Evolutionary conservation across 345 rosid genomes (phyloP).

Genomic region (Eucalyptus microcorys): DNA sequence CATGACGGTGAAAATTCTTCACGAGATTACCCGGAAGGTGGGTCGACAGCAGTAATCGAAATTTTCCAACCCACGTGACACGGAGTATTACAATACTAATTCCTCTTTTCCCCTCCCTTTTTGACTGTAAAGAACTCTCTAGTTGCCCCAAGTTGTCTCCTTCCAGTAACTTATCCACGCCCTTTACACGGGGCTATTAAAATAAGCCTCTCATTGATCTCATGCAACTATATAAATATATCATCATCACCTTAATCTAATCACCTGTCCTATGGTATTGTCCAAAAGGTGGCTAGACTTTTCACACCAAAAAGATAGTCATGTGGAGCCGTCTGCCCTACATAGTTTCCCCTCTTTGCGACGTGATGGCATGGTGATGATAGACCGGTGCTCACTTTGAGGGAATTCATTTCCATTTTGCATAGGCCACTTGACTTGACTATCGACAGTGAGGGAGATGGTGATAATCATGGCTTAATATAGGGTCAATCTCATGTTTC

Average conservation of each 20-base stretch:
- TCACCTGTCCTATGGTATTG: not conserved
- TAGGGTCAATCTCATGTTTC: not conserved
- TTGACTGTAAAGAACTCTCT: not conserved
- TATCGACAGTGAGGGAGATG: not conserved
- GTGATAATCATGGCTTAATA: not conserved
- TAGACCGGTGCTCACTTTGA: not conserved
- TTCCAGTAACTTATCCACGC: not conserved
- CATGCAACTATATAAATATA: not conserved
- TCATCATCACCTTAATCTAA: not conserved
- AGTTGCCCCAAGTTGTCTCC: not conserved
- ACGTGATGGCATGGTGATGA: not conserved
- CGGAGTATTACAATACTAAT: not conserved
- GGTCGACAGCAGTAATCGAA: not conserved
- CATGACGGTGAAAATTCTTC: not conserved
- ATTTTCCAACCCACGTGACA: not conserved
- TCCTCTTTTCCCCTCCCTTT: not conserved
- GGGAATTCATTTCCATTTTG: not conserved
- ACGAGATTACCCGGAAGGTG: not conserved
- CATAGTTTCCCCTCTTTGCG: not conserved
- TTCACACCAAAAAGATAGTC: not conserved
- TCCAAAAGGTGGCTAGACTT: not conserved
- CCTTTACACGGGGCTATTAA: not conserved
- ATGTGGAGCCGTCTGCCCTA: not conserved
- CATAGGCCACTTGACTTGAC: not conserved
- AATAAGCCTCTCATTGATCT: not conserved